Conservation (phyloP, 306 rosid species). For the Herpetospermum pedunculosum region DNA sequence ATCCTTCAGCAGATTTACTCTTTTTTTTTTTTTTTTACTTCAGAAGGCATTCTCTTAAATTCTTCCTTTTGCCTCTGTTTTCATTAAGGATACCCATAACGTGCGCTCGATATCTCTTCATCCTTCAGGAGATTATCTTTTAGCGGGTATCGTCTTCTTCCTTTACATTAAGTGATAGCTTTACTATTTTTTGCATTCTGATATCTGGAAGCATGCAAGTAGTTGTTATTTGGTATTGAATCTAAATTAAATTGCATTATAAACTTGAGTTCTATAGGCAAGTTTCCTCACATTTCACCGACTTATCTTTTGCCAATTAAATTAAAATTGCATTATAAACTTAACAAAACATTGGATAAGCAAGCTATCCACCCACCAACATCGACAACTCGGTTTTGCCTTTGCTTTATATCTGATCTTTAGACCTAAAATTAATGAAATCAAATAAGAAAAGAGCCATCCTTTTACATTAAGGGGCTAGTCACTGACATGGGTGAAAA, state of each 20-base stretch:
- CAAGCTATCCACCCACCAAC: background rate
- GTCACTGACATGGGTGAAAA: background rate
- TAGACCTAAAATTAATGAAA: background rate
- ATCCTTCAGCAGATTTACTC: constrained; percentile 10
- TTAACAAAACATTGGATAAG: background rate
- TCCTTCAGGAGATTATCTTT: constrained; percentile 86
- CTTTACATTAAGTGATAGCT: background rate
- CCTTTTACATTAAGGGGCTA: background rate
- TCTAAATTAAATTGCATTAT: background rate
- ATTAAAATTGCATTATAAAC: too few relatives aligned
- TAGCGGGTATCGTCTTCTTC: constrained; percentile 48
- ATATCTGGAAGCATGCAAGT: background rate
- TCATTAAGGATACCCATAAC: constrained; percentile 76
- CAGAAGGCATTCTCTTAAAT: background rate
- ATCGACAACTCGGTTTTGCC: background rate
- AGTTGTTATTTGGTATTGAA: background rate
- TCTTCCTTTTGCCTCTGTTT: background rate
- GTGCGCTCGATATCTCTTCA: constrained; percentile 86
- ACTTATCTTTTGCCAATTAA: background rate
- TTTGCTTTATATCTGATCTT: background rate
- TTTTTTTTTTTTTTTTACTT: background rate
- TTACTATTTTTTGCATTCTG: background rate
- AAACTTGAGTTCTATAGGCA: background rate
- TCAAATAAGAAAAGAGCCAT: background rate
- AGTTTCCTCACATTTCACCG: background rate